Conservation (phyloP, 2,329 filamentous ascomycete genomes). For the Bretziella fagacearum region DNA sequence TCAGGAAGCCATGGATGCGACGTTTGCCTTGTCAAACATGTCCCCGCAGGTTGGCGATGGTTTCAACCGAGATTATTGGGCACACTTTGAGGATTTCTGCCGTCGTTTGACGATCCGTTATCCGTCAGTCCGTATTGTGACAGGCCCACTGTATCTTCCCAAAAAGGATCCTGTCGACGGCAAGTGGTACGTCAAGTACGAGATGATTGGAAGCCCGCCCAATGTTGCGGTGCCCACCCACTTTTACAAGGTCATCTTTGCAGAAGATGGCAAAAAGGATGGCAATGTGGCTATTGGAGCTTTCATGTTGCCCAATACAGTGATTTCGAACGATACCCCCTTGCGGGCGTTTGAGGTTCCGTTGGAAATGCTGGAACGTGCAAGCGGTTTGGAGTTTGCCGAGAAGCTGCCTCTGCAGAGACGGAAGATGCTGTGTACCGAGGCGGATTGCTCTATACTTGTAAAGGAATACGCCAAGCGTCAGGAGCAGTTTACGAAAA, state of each 20-base stretch:
- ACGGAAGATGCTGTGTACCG: conserved; percentile 65
- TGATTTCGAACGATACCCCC: conserved; percentile 73
- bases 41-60: conserved; percentile 95
- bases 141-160: conserved; percentile 83
- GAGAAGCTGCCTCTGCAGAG: conserved; percentile 56
- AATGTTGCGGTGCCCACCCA: conserved; percentile 94
- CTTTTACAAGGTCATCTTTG: conserved; percentile 98
- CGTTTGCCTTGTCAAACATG: conserved; percentile 90
- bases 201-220: conserved; percentile 85
- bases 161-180: conserved; percentile 59
- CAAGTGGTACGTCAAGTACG: conserved; percentile 92
- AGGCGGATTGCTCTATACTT: conserved; percentile 67
- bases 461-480: conserved; percentile 58
- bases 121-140: conserved; percentile 78
- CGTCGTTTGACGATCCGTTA: conserved; percentile 64
- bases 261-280: conserved; percentile 55
- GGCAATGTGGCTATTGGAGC: conserved; percentile 79
- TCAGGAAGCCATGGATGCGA: conserved; percentile 85
- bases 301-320: conserved; percentile 86
- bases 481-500: conserved; percentile 26
- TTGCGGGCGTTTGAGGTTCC: conserved; percentile 89
- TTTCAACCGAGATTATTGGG: conserved; percentile 99
- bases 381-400: conserved; percentile 83
- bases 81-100: conserved; percentile 96
- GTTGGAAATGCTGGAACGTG: conserved; percentile 78